phyloP scores from a whole-genome alignment of 176 grass and related monocot genomes.

The Raddia distichophylla region DNA sequence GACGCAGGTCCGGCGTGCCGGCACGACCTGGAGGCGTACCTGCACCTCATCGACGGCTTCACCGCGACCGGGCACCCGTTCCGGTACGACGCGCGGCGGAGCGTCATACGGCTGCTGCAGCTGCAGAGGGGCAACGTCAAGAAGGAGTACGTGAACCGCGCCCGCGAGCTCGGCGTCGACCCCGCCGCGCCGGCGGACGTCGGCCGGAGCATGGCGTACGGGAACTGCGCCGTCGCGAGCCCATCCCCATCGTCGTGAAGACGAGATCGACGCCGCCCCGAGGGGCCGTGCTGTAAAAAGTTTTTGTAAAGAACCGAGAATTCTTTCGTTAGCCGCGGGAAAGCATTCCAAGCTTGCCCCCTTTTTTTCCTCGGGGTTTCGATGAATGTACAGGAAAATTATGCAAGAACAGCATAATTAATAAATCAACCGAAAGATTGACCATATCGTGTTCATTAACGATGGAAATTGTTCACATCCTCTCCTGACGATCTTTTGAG shows the following conservation, averaged over 20 bases:
- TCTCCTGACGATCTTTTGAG: not conserved
- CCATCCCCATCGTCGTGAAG: conserved; percentile 27
- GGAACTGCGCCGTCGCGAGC: conserved; percentile 57
- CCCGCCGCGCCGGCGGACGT: conserved; percentile 53
- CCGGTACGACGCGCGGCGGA: conserved; percentile 67
- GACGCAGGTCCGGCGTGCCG: conserved; percentile 66
- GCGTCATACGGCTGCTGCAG: conserved; percentile 69
- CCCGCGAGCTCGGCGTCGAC: conserved; percentile 57
- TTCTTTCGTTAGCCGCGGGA: conserved; percentile 48
- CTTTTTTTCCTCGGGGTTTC: not conserved
- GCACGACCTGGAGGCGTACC: conserved; percentile 93
- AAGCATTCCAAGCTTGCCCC: not conserved
- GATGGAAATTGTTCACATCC: not conserved
- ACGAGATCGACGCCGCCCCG: conserved; percentile 1
- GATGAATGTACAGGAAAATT: conserved; percentile 43
- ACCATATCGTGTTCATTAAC: conserved; percentile 13
- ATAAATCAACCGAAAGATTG: conserved; percentile 19
- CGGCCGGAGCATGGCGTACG: conserved; percentile 41
- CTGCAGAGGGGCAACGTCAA: conserved; percentile 72
- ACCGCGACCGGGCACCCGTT: conserved; percentile 68
- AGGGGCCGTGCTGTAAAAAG: conserved; percentile 28
- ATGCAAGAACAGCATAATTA: conserved; percentile 20
- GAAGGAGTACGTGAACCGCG: conserved; percentile 79
- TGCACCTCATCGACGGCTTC: conserved; percentile 95
- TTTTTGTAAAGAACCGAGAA: conserved; percentile 38